Evolutionary conservation across 148 eudicot species (phyloP), one percentile per base, ranked within the genome.

Genomic region (Gaultheria prostrata): DNA sequence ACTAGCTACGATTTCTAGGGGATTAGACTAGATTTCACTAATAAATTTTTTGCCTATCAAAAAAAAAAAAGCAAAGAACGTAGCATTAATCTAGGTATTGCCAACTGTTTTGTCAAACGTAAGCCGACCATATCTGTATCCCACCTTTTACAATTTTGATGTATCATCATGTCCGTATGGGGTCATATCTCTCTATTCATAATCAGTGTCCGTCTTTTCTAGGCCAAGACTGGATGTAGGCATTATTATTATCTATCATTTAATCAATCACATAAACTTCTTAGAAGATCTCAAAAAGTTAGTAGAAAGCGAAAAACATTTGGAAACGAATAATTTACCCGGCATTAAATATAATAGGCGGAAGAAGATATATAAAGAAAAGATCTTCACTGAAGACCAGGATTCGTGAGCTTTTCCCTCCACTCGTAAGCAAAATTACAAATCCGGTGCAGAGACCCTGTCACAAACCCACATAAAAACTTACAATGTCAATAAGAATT

Each of bases 301-400:
- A 24, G 28, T 76, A 9, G 32, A 54, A n/a, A 15, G 48, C 3
- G n/a, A 74, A 28, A 69, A 0, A 21, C 67, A 8, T 63, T 57
- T 35, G 15, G 76, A 48, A 48, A 12, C 21, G 3, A 46, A 43
- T 3, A 84, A 49, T 88, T 80, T 87, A 93, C 96, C 96, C 96
- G 8, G 96, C 96, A 89, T 93, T 93, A 75, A 93, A 93, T 83
- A 93, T 93, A 77, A 93, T 93, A 3, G 94, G 96, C 3, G 94
- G 96, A 88, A 93, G 95, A 79, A 93, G 94, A 87, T 93, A 93
- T 80, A 93, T 91, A 76, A 93, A 93, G 70, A 63, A 63, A 63
- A 63, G 70, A 24, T 63, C 70, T 63, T 63, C 70, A 63, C 70
- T 63, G 70, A 91, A 93, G 92, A 90, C 91, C 32, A 93, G 83